Evolutionary conservation across 345 rosid species (phyloP), one percentile per base, ranked within the genome.

Genomic region (Pugionium dolabratum): DNA sequence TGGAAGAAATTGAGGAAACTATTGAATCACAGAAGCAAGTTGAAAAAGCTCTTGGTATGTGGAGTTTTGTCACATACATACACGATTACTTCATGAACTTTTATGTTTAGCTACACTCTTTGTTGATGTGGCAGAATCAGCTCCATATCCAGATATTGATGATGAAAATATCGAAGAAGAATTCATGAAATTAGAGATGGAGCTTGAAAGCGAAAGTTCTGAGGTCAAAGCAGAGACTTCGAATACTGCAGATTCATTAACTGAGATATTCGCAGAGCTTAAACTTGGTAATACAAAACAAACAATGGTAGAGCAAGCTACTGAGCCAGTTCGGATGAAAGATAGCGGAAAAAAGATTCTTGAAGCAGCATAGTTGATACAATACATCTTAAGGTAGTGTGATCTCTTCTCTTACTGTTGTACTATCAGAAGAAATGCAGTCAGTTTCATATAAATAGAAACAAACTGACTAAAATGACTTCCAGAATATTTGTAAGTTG

Each of bases 141-240:
- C 69, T 75, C 82, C 83, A 8, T 75, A 67, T 70, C 7, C 61
- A 25, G 85, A 68, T 53, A 45, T 79, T 33, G 96, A 87, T 44
- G 98, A 87, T 49, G 94, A 87, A 72, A 83, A 84, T 52, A 55
- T 87, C 0, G 90, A 82, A 73, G 91, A 86, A 59, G 97, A 93
- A 75, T 85, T 93, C 65, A 73, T 56, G 73, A 82, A 82, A 68
- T 39, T 87, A 60, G 91, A 90, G 76, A 58, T 80, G 71, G 91
- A 86, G 78, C 58, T 88, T 51, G 84, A 71, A 70, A 76, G 71
- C 33, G 86, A 71, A 55, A 70, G 63, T 59, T 64, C 60, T 47
- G 34, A 39, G 2, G 59, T 6, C 5, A 71, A 45, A 72, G 52
- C 53, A 26, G 60, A 6, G 41, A 59, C 76, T 53, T 77, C 62